These are phyloP conservation scores for Forsythia viridissima DNA, from an alignment of 257 asterid genomes.

Conservation along the genomic window DNA sequence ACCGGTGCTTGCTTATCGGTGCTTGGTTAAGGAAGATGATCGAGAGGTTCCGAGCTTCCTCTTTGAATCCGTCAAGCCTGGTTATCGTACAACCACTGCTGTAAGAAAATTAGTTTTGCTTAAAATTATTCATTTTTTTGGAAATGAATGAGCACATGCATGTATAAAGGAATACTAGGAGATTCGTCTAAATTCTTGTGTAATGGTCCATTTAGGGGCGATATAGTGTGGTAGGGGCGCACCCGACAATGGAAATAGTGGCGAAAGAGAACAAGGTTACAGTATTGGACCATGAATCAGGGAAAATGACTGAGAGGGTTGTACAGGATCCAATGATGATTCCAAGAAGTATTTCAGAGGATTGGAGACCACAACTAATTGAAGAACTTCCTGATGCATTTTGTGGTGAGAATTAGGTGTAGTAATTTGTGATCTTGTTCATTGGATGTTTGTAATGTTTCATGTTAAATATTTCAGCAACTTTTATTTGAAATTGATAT, in stretches of 20 bases:
- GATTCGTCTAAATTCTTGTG: not conserved
- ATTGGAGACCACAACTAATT: slow-evolving; percentile 68
- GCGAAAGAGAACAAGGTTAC: slow-evolving; percentile 75
- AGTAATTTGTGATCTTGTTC: slow-evolving; percentile 36
- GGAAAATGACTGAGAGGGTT: slow-evolving; percentile 42
- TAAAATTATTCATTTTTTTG: not conserved
- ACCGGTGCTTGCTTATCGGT: slow-evolving; percentile 92
- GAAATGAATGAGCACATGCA: not conserved
- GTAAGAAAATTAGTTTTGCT: slow-evolving; percentile 40
- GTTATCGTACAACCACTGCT: slow-evolving; percentile 56
- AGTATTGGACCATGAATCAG: slow-evolving; percentile 61
- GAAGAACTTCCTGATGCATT: slow-evolving; percentile 78
- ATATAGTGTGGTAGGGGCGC: slow-evolving; percentile 84
- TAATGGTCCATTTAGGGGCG: slow-evolving; percentile 57
- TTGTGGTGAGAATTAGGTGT: slow-evolving; percentile 59
- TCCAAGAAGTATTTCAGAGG: slow-evolving; percentile 63
- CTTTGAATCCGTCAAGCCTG: slow-evolving; percentile 87
- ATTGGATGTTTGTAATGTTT: slow-evolving; percentile 24
- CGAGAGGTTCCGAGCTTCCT: slow-evolving; percentile 85
- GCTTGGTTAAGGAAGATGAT: slow-evolving; percentile 87
- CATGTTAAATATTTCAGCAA: not conserved
- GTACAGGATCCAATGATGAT: slow-evolving; percentile 75
- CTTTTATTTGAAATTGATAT: not conserved
- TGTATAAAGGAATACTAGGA: not conserved
- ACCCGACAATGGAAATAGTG: slow-evolving; percentile 73